Base-by-base conservation (phyloP, 2,329 filamentous ascomycete species). In the Fusarium musae region DNA sequence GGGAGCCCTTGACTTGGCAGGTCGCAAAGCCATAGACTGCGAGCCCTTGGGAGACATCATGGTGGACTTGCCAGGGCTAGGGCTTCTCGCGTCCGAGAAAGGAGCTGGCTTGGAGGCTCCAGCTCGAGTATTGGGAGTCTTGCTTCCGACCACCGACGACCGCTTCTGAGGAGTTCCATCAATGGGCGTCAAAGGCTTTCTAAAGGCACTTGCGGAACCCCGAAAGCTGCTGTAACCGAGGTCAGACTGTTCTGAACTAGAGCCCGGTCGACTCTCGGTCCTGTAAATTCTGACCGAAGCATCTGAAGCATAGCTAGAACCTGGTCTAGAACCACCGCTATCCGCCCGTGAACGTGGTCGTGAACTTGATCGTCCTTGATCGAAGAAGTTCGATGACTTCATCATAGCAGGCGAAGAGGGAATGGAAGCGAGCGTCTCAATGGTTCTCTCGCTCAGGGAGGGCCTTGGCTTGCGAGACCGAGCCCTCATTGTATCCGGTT, bases 401-500 rank as follows among this genome's bases (percentile, higher is more conserved):
- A 90, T 89, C 50, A 93, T 81, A 1, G 89, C 89, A 9, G 95
- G 95, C 2, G 95, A 96, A 0, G 93, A 90, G 1, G 95, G 93
- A 36, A 97, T 85, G 52, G 91, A 89, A 6, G 94, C 88, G 10
- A 98, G 84, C 0, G 94, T 97, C 80, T 97, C 94, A 46, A 97
- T 91, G 1, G 95, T 97, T 65, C 96, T 87, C 76, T 98, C 95
- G 1, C 93, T 91, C 8, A 98, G 85, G 0, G 93, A 95, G 58
- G 88, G 85, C 59, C 83, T 79, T 3, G 83, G 78, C 37, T 81
- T 81, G 30, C 66, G 70, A 36, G 73, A 69, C 16, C 76, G 77
- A 39, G 67, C 57, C 46, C 63, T 78, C 47, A 74, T 63, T 15
- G 70, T 70, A 32, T 77, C 78, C 16, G 59, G 62, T 19, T 66